These are phyloP conservation scores for Xylaria sp. DNA, from an alignment of 2,329 filamentous ascomycete species.

Conservation along the genomic window DNA sequence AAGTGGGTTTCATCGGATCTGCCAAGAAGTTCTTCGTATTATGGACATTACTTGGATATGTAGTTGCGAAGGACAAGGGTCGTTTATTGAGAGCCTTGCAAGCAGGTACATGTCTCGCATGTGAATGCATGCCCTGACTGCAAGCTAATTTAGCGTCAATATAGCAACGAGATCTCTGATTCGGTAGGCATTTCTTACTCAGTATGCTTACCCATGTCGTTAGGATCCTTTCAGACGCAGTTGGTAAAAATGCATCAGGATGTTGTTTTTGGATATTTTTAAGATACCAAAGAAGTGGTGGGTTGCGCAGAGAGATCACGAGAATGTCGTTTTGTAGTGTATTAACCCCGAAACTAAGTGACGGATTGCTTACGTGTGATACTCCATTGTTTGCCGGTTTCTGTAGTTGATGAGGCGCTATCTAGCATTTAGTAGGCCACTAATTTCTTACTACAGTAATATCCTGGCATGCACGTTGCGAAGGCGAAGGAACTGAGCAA, in stretches of 20 bases:
- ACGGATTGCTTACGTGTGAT: not conserved
- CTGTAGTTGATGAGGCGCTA: not conserved
- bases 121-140: too few species aligned
- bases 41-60: too few species aligned
- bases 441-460: constrained; percentile 1
- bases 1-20: not conserved
- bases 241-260: not conserved
- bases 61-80: not conserved
- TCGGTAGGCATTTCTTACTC: not conserved
- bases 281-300: not conserved
- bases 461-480: not conserved
- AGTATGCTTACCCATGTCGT: not conserved
- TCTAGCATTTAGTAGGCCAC: not conserved
- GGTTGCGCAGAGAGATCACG: not conserved
- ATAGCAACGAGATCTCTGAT: not conserved
- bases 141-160: not conserved
- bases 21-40: too few species aligned
- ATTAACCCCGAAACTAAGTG: not conserved
- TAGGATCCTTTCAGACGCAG: not conserved
- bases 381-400: not conserved
- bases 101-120: too few species aligned
- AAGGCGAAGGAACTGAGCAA: too few species aligned
- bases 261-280: not conserved
- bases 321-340: not conserved
- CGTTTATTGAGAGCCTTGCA: too few species aligned